phyloP scores from a whole-genome alignment of 805 yeast species.

The Kurtzmaniella cleridarum region DNA sequence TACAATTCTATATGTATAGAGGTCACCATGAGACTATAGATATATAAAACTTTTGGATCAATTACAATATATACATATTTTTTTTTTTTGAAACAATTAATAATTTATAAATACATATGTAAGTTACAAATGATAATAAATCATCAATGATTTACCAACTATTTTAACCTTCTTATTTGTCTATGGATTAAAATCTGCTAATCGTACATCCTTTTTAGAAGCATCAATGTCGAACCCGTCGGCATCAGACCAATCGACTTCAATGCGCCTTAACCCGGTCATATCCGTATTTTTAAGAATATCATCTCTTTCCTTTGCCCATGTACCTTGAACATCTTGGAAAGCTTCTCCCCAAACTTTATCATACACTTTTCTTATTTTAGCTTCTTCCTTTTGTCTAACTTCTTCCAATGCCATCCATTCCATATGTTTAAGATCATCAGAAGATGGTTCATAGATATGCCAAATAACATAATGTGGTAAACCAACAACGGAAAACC shows the following conservation, averaged over 20 bases:
- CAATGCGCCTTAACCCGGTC: conserved; percentile 40
- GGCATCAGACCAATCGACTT: conserved; percentile 67
- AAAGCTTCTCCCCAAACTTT: conserved; percentile 75
- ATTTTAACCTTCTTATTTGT: background rate
- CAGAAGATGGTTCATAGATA: conserved; percentile 90
- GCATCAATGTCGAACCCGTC: conserved; percentile 38
- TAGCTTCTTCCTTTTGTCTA: conserved; percentile 56
- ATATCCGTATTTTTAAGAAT: conserved; percentile 76
- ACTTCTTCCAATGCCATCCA: conserved; percentile 83
- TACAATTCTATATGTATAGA: conserved; percentile 61
- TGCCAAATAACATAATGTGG: conserved; percentile 98
- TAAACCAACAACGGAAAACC: conserved; percentile 78
- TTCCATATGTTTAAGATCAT: conserved; percentile 78
- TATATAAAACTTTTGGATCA: too few relatives aligned
- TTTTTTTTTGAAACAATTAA: too few relatives aligned
- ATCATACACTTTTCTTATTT: conserved; percentile 59
- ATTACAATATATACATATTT: too few relatives aligned
- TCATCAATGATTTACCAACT: too few relatives aligned
- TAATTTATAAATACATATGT: too few relatives aligned
- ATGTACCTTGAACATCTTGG: conserved; percentile 64
- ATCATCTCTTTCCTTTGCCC: conserved; percentile 66
- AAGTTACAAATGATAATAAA: too few relatives aligned
- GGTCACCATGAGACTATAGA: conserved; percentile 12
- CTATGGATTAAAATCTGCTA: conserved; percentile 39
- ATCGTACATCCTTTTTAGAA: conserved; percentile 23